phyloP scores from a whole-genome alignment of 805 yeast genomes.

The Clavispora vitiphila region DNA sequence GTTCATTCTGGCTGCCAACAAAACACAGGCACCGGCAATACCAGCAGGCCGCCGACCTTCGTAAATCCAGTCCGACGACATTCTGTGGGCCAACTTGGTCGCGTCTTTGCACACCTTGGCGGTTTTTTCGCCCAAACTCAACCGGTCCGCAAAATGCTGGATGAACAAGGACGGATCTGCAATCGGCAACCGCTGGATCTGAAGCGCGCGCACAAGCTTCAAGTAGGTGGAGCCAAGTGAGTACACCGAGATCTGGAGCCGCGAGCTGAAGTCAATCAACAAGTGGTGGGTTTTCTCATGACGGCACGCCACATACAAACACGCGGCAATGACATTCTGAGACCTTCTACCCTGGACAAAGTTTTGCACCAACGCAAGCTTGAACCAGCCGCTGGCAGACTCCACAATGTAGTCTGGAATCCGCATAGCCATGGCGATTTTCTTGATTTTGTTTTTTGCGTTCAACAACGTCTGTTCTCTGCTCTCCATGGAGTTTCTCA shows the following conservation, averaged over 20 bases:
- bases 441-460: conserved; percentile 73
- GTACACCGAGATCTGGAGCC: conserved; percentile 85
- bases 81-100: conserved; percentile 74
- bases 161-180: conserved; percentile 94
- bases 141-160: conserved; percentile 85
- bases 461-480: conserved; percentile 85
- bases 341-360: conserved; percentile 97
- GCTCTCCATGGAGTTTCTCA: conserved; percentile 72
- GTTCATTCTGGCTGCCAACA: conserved; percentile 95
- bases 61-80: conserved; percentile 93
- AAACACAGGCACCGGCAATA: conserved; percentile 92
- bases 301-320: conserved; percentile 92
- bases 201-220: conserved; percentile 83
- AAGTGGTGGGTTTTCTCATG: conserved; percentile 87
- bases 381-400: conserved; percentile 86
- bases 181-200: conserved; percentile 71
- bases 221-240: conserved; percentile 94
- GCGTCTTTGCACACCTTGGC: conserved; percentile 85
- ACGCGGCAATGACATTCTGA: conserved; percentile 92
- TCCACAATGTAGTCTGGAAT: conserved; percentile 85
- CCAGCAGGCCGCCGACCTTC: conserved; percentile 99
- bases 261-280: conserved; percentile 91
- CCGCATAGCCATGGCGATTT: conserved; percentile 70
- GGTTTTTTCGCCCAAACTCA: conserved; percentile 72
- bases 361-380: conserved; percentile 76